Conservation (phyloP, 2,329 filamentous ascomycete genomes). For the Colletotrichum plurivorum region DNA sequence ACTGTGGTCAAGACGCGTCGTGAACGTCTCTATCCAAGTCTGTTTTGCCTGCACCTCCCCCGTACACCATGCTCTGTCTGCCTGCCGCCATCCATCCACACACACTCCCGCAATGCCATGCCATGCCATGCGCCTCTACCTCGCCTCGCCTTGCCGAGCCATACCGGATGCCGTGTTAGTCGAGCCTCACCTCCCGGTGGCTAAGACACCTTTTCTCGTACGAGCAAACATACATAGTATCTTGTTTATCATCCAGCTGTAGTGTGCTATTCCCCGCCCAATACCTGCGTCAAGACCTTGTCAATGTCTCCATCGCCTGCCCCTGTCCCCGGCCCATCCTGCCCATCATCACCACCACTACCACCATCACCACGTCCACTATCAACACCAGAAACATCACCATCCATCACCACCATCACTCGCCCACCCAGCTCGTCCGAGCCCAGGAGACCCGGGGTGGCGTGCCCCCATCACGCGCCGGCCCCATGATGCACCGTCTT, state of each 20-base stretch:
- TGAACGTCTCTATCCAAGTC: no score
- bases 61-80: no score
- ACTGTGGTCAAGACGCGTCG: no score
- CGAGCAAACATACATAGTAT: slow-evolving; percentile 27
- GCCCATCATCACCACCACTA: slow-evolving; percentile 5
- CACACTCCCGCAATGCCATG: neutral
- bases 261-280: slow-evolving; percentile 3
- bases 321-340: neutral
- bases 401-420: slow-evolving; percentile 11
- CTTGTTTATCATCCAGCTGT: neutral
- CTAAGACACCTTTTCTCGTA: slow-evolving; percentile 30
- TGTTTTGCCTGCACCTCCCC: no score
- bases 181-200: slow-evolving; percentile 26
- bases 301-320: slow-evolving; percentile 5
- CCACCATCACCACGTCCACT: slow-evolving; percentile 4
- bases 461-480: slow-evolving; percentile 36
- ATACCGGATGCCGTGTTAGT: slow-evolving; percentile 27
- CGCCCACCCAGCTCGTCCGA: neutral
- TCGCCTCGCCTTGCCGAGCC: slow-evolving; percentile 1
- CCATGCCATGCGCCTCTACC: neutral
- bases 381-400: neutral
- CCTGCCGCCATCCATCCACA: slow-evolving; percentile 24
- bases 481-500: slow-evolving; percentile 31
- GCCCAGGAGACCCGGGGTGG: slow-evolving; percentile 19
- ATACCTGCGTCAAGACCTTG: slow-evolving; percentile 4